Conservation (phyloP, 208 protist species). For the Acanthamoeba royreba region DNA sequence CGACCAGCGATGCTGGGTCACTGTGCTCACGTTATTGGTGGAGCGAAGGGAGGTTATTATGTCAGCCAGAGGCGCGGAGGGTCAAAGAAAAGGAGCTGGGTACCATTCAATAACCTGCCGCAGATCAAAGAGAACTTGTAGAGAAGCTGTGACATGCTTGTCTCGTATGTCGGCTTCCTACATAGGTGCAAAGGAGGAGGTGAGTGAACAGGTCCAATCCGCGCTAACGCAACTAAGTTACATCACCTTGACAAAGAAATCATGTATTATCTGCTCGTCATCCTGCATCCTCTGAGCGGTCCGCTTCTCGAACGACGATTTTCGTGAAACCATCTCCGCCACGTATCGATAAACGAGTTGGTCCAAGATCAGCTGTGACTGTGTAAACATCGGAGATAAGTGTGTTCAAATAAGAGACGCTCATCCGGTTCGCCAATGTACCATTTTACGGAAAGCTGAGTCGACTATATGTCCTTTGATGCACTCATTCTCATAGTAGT, state of each 20-base stretch:
- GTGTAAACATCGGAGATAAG: neutral
- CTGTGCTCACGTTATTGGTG: neutral
- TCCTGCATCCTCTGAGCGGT: neutral
- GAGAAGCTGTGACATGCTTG: neutral
- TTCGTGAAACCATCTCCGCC: neutral
- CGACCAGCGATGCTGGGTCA: neutral
- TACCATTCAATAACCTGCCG: neutral
- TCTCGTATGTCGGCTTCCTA: neutral
- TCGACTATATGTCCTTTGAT: neutral
- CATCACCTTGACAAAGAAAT: neutral
- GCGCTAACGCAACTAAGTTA: too few species aligned
- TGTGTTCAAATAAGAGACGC: neutral
- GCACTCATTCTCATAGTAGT: slow-evolving; percentile 7
- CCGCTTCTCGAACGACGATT: neutral
- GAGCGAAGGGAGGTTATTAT: neutral
- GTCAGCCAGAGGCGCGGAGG: neutral
- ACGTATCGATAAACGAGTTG: neutral
- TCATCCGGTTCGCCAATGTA: neutral
- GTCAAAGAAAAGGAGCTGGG: neutral
- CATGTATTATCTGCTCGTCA: neutral
- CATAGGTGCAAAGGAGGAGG: neutral
- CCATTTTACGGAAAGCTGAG: neutral
- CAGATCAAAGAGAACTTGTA: neutral
- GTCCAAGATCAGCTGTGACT: neutral
- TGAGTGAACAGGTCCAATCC: neutral